Base-by-base conservation (phyloP, 441 rosid species). In the Erysimum cheiri region DNA sequence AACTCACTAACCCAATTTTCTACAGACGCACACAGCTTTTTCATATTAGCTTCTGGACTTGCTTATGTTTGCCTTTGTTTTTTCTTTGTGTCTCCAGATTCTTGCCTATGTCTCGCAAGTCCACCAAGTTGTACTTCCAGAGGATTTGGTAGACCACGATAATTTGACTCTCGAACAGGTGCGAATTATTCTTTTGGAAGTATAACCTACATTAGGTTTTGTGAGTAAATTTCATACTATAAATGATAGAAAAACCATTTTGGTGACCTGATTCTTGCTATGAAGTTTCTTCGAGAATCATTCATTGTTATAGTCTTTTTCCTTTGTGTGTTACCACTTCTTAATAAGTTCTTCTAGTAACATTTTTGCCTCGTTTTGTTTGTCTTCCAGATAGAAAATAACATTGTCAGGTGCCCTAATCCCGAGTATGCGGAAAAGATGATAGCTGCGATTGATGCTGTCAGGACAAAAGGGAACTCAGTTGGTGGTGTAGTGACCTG, bases 401-500 rank as follows among this genome's bases (percentile, higher is more conserved):
- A 95, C 76, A 95, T 95, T 14, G 96, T 85, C 26, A 89, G 99
- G 75, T 95, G 99, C 79, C 99, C 98, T 66, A 79, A 92, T 84
- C 97, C 97, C 47, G 97, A 82, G 77, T 92, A 85, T 72, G 98
- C 99, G 0, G 90, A 90, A 77, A 92, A 95, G 86, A 86, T 95
- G 99, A 95, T 95, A 73, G 93, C 90, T 47, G 94, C 97, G 0
- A 87, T 94, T 40, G 98, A 92, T 71, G 81, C 88, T 54, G 84
- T 95, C 17, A 90, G 98, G 39, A 84, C 81, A 15, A 86, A 74
- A 80, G 99, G 99, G 39, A 89, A 92, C 75, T 95, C 99, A 69
- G 84, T 90, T 65, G 99, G 99, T 58, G 99, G 99, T 61, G 90
- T 92, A 54, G 98, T 95, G 65, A 90, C 97, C 5, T 95, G 99